These are phyloP conservation scores for Naganishia antarctica DNA, from an alignment of 768 basidiomycete genomes.

Conservation along the genomic window DNA sequence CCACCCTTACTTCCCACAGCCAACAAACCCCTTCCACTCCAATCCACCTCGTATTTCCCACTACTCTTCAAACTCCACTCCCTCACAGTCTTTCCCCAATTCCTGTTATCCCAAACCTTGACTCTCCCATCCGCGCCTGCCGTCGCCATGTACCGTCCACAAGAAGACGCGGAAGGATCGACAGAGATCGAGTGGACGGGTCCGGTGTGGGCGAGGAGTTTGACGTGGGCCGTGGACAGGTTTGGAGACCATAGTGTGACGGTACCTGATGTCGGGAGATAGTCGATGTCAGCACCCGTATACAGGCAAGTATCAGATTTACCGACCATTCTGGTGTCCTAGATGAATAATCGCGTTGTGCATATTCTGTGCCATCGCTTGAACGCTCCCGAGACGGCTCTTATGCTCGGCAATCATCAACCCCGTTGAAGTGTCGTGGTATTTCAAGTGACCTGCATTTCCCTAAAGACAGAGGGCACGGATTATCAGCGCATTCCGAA, in stretches of 20 bases:
- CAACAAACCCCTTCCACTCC: slow-evolving; percentile 78
- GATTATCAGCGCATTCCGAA: background rate
- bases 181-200: slow-evolving; percentile 75
- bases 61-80: slow-evolving; percentile 60
- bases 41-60: slow-evolving; percentile 64
- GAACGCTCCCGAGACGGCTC: slow-evolving; percentile 80
- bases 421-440: slow-evolving; percentile 95
- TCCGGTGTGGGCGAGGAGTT: slow-evolving; percentile 82
- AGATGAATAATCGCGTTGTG: slow-evolving; percentile 93
- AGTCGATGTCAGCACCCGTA: too few species aligned
- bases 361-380: slow-evolving; percentile 78
- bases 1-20: slow-evolving; percentile 75
- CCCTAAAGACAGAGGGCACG: slow-evolving; percentile 55
- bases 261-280: slow-evolving; percentile 47
- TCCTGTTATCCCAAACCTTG: slow-evolving; percentile 94
- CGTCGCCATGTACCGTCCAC: slow-evolving; percentile 86
- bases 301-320: background rate
- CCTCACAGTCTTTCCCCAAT: slow-evolving; percentile 84
- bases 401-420: slow-evolving; percentile 77
- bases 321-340: slow-evolving; percentile 79
- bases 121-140: slow-evolving; percentile 79
- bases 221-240: slow-evolving; percentile 82
- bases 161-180: slow-evolving; percentile 64
- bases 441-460: slow-evolving; percentile 84
- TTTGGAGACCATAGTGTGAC: slow-evolving; percentile 98